These are phyloP conservation scores for Trichoderma afroharzianum DNA, from an alignment of 2,329 filamentous ascomycete species.

Conservation along the genomic window DNA sequence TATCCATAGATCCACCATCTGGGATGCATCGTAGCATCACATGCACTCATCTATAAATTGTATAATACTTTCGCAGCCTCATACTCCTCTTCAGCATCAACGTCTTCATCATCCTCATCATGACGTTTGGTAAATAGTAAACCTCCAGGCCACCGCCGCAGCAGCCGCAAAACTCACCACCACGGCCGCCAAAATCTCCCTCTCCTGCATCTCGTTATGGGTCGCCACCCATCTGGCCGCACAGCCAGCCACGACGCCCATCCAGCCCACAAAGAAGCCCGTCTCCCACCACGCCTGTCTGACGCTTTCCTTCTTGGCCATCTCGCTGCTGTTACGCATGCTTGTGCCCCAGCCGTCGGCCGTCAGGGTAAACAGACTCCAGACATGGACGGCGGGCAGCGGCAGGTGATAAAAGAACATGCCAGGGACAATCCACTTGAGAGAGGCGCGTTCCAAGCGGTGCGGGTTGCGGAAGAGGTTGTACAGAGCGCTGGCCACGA, in stretches of 20 bases:
- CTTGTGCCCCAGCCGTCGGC: constrained; percentile 27
- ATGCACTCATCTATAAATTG: not conserved
- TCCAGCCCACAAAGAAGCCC: constrained; percentile 26
- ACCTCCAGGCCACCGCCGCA: not conserved
- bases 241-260: constrained; percentile 22
- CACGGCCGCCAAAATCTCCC: not conserved
- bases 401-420: constrained; percentile 26
- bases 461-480: constrained; percentile 26
- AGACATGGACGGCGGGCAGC: constrained; percentile 25
- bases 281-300: constrained; percentile 25
- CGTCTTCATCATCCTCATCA: not conserved
- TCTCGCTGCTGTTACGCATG: constrained; percentile 24
- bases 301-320: constrained; percentile 19
- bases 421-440: constrained; percentile 24
- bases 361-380: constrained; percentile 26
- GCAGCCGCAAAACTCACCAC: not conserved
- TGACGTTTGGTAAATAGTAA: constrained; percentile 4
- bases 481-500: constrained; percentile 19
- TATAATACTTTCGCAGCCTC: not conserved
- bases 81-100: not conserved
- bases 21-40: not conserved
- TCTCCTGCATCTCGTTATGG: not conserved
- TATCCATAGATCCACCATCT: not conserved
- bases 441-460: constrained; percentile 18
- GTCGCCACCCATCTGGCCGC: constrained; percentile 13